Evolutionary conservation across 169 alveolate species (phyloP), one percentile per base, ranked within the genome.

Genomic region (Plasmodium reichenowi): DNA sequence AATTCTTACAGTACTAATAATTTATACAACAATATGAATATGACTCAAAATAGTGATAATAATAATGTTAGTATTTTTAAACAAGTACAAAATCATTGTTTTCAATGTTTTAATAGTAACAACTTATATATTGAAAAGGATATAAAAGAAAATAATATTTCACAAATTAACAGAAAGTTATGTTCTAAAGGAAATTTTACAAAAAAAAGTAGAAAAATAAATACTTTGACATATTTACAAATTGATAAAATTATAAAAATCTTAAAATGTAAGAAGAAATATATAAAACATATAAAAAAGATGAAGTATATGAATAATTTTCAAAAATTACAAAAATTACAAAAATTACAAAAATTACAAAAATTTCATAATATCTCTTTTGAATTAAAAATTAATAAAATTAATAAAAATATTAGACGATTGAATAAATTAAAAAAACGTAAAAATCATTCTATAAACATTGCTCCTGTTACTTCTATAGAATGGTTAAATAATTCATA

Each of bases 401-500:
- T 73, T 73, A 73, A 73, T 6, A 73, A 73, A 70, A n/a, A 29
- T 62, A 59, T 73, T 15, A 73, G 10, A 15, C 15, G 86, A 63
- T 73, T 73, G 70, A 59, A 74, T 47, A 74, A 60, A 43, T 43
- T 60, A 74, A 62, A 60, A 43, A 62, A 38, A 38, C 60, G 17
- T 5, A 74, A 74, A 62, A 60, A 43, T n/a, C 10, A 54, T 48
- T 38, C 47, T 38, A 38, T 38, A 38, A 71, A 48, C 12, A 50
- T 20, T 6, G 8, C 9, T 0, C 26, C 67, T 71, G 71, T 66
- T 45, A 15, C n/a, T 29, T 47, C 91, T 10, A 17, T 83, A 9
- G 91, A 83, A 43, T 83, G 91, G 91, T 29, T 83, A 2, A 83
- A 83, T 66, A 83, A 83, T 20, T 10, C 91, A 7, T 83, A 83